A percentile compares a stretch with the other conserved stretches of the same genome.
Conservation (phyloP, 257 asterid genomes). For the Solanum habrochaites region DNA sequence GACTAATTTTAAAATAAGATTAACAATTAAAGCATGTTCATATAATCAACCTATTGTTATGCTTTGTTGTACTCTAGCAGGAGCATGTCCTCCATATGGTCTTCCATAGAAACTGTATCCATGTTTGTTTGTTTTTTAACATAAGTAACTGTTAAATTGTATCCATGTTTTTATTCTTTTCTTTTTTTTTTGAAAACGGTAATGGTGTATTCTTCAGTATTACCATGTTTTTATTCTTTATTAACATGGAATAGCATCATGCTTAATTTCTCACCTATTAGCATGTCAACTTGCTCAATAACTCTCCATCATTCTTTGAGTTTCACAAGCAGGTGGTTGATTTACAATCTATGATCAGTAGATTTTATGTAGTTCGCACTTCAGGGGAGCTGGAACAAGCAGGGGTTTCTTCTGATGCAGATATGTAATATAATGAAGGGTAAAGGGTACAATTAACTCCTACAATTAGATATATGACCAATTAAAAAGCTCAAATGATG, state of each 20-base stretch:
- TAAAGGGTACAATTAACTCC: background rate
- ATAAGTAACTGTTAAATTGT: too few relatives aligned
- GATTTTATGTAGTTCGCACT: background rate
- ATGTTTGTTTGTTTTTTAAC: background rate
- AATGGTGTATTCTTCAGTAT: too few relatives aligned
- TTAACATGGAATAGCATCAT: background rate
- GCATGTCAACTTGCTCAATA: background rate
- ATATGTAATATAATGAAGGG: background rate
- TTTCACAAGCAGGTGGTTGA: background rate
- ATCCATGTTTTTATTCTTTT: too few relatives aligned
- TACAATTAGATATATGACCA: background rate
- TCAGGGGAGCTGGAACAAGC: background rate
- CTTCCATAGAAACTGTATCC: background rate
- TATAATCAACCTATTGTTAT: conserved; percentile 44
- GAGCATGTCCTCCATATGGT: background rate
- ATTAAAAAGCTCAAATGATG: background rate
- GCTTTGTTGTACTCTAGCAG: conserved; percentile 41
- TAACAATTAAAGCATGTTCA: background rate
- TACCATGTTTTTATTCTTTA: too few relatives aligned
- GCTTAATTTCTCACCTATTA: background rate
- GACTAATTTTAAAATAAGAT: background rate
- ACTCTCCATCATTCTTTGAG: background rate
- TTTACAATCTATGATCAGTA: background rate
- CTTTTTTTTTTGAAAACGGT: too few relatives aligned
- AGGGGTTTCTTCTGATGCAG: background rate